These are phyloP conservation scores for Cyclocybe cylindracea DNA, from an alignment of 768 basidiomycete genomes.

Conservation along the genomic window DNA sequence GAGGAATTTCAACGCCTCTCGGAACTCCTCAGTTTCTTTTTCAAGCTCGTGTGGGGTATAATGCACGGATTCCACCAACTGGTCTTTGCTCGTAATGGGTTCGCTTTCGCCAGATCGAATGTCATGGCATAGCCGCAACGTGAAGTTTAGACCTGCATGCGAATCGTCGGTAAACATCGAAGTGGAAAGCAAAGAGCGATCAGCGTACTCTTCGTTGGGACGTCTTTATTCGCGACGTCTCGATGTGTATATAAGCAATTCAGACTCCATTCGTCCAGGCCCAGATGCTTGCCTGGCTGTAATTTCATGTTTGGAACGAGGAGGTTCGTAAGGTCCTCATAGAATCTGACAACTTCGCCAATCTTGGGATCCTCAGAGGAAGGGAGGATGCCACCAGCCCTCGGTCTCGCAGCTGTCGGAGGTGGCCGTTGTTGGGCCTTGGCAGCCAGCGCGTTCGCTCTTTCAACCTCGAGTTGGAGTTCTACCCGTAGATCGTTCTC, in stretches of 20 bases:
- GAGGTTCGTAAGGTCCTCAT: slow-evolving; percentile 86
- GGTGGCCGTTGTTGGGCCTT: slow-evolving; percentile 44
- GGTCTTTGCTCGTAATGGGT: slow-evolving; percentile 33
- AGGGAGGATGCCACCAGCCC: slow-evolving; percentile 34
- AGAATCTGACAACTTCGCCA: slow-evolving; percentile 64
- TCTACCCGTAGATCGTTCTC: slow-evolving; percentile 55
- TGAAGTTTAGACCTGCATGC: slow-evolving; percentile 59
- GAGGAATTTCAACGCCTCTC: slow-evolving; percentile 63
- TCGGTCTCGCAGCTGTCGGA: slow-evolving; percentile 35
- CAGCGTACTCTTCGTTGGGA: slow-evolving; percentile 37
- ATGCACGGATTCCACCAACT: slow-evolving; percentile 50
- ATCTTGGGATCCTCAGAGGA: slow-evolving; percentile 56
- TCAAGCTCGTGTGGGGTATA: slow-evolving; percentile 69
- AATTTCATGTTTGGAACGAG: slow-evolving; percentile 64
- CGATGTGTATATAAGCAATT: slow-evolving; percentile 68
- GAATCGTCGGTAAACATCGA: background rate
- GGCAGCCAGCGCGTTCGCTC: slow-evolving; percentile 43
- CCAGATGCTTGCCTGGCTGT: slow-evolving; percentile 34
- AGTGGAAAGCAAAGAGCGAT: slow-evolving; percentile 1
- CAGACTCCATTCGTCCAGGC: slow-evolving; percentile 60
- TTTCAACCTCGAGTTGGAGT: slow-evolving; percentile 64
- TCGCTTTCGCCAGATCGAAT: slow-evolving; percentile 28
- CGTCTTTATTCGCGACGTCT: slow-evolving; percentile 30
- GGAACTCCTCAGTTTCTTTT: slow-evolving; percentile 56
- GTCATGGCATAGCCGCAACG: slow-evolving; percentile 50